A percentile compares a stretch with the other conserved stretches of the same genome.
phyloP scores from a whole-genome alignment of 169 alveolate species.

The Cryptosporidium ryanae region DNA sequence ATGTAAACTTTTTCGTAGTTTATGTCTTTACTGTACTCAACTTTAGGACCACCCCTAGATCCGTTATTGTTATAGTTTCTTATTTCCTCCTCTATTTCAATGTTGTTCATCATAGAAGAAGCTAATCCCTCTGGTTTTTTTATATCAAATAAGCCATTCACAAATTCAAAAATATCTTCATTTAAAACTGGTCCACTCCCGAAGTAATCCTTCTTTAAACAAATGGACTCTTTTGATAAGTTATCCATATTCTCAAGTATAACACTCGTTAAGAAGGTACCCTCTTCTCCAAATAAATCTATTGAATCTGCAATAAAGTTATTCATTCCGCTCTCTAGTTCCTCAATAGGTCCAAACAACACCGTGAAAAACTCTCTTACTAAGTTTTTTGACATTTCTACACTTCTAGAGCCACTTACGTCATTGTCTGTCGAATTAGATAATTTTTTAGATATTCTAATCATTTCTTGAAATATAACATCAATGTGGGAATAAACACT shows the following conservation, averaged over 20 bases:
- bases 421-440: too few relatives aligned
- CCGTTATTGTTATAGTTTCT: neutral
- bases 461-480: too few relatives aligned
- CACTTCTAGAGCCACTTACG: neutral
- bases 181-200: neutral
- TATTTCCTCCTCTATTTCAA: too few relatives aligned
- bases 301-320: constrained; percentile 15
- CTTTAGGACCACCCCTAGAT: neutral
- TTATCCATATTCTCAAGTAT: constrained; percentile 33
- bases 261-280: constrained; percentile 1
- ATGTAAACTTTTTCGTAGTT: constrained; percentile 35
- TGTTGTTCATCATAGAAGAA: neutral
- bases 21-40: neutral
- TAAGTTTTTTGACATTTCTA: constrained; percentile 12
- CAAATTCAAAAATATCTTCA: neutral
- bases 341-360: neutral
- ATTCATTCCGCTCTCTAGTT: constrained; percentile 15
- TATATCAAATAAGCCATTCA: neutral
- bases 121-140: neutral
- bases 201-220: neutral
- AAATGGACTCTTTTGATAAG: neutral
- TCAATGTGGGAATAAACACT: too few relatives aligned
- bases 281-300: constrained; percentile 47
- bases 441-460: too few relatives aligned
- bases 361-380: constrained; percentile 16